Base-by-base conservation (phyloP, 2,329 filamentous ascomycete species). In the Diaporthe sp. region DNA sequence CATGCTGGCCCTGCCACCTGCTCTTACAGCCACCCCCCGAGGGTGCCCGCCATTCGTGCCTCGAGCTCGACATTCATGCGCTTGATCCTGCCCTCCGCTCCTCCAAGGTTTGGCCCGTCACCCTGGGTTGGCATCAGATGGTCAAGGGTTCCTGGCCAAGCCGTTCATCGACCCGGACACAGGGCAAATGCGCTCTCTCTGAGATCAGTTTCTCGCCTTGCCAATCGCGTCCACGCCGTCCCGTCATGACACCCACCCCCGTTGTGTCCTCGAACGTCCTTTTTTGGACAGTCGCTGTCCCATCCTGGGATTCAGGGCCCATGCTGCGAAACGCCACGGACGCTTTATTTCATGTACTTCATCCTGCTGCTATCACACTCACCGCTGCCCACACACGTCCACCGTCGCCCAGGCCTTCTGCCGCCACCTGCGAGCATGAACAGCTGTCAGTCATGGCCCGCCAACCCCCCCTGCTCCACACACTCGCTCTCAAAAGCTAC, bases 51-150 rank as follows among this genome's bases (percentile, higher is more conserved):
- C 46, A 28, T 51, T 22, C 31, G 34, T 53, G 65, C 65, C 65
- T 70, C 65, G 65, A 70, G 49, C 60, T 62, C 58, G 61, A 65
- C 46, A 44, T 46, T 65, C 58, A 65, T 73, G 71, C 71, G 58
- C 71, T 46, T 73, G 46, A 73, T 65, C 46, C 34, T 55, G 53
- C 71, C 51, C 71, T 55, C 39, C 51, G 25, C 46, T 73, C 44
- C 49, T 31, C 49, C 65, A 70, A 57, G 68, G 49, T 49, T 72
- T 62, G 74, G 70, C 49, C 65, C 71, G 61, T 61, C 65, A 60
- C 65, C 65, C 49, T 53, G 60, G 72, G 71, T 57, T 76, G 72
- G 67, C 72, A 44, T 72, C 75, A 75, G 58, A 72, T 58, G 67
- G 58, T 67, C 68, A 49, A 61, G 75, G 75, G 57, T 61, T 67